phyloP scores from a whole-genome alignment of 2,329 filamentous ascomycete species.

The Fusarium beomiforme region DNA sequence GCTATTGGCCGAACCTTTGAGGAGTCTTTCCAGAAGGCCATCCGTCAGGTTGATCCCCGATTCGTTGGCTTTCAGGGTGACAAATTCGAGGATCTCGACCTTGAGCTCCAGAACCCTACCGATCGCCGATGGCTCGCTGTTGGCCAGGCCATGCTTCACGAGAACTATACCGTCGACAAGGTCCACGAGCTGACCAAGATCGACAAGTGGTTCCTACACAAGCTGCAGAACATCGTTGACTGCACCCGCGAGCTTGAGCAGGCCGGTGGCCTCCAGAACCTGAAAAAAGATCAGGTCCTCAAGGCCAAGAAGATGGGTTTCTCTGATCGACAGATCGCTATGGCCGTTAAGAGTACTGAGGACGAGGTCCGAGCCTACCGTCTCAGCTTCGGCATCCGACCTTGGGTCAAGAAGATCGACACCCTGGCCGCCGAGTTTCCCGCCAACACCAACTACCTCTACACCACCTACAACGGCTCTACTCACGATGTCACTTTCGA shows the following conservation, averaged over 20 bases:
- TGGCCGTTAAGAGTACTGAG: slow-evolving; percentile 85
- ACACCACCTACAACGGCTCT: slow-evolving; percentile 97
- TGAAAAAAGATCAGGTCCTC: slow-evolving; percentile 88
- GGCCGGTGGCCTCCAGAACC: slow-evolving; percentile 80
- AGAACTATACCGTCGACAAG: slow-evolving; percentile 91
- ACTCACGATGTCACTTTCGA: slow-evolving; percentile 94
- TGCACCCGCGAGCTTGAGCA: slow-evolving; percentile 87
- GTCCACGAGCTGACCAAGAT: slow-evolving; percentile 97
- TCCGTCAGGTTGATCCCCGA: slow-evolving; percentile 92
- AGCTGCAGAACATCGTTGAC: slow-evolving; percentile 96
- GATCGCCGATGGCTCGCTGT: slow-evolving; percentile 98
- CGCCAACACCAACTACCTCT: slow-evolving; percentile 93
- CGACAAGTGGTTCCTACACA: slow-evolving; percentile 99
- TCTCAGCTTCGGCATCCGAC: slow-evolving; percentile 86
- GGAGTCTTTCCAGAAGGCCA: slow-evolving; percentile 98
- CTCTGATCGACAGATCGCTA: slow-evolving; percentile 94
- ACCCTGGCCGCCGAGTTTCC: slow-evolving; percentile 97
- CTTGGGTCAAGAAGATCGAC: slow-evolving; percentile 99
- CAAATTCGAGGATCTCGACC: slow-evolving; percentile 92
- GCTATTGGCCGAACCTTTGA: slow-evolving; percentile 98
- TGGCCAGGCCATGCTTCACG: slow-evolving; percentile 96
- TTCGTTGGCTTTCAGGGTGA: slow-evolving; percentile 95
- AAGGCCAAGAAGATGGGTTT: slow-evolving; percentile 98
- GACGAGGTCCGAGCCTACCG: slow-evolving; percentile 88
- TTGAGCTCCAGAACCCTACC: slow-evolving; percentile 89